Evolutionary conservation across 306 rosid species (phyloP).

Genomic region (Boehmeria nivea): DNA sequence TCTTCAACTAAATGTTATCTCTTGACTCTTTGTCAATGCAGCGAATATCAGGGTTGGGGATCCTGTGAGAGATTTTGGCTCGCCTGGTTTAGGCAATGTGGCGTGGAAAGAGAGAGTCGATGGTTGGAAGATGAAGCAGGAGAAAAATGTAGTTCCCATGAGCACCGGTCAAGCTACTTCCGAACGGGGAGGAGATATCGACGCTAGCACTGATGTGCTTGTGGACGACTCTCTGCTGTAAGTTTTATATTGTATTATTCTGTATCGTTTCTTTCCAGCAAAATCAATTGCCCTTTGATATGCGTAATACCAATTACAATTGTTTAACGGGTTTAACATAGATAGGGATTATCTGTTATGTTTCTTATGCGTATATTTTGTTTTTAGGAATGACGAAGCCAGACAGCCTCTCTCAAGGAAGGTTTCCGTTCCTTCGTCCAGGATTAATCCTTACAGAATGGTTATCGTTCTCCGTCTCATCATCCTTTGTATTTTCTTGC

Average conservation of each 20-base stretch:
- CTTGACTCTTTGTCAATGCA: conserved; percentile 22
- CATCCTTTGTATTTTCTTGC: conserved; percentile 81
- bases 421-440: conserved; percentile 90
- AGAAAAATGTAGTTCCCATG: conserved; percentile 74
- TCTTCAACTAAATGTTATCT: not conserved
- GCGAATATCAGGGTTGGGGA: conserved; percentile 73
- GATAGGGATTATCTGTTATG: conserved; percentile 4
- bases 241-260: conserved; percentile 8
- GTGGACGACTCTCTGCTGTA: conserved; percentile 84
- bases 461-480: conserved; percentile 83
- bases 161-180: conserved; percentile 88
- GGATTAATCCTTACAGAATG: conserved; percentile 88
- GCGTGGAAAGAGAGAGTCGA: conserved; percentile 99
- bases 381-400: conserved; percentile 85
- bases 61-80: conserved; percentile 46
- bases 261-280: too few relatives aligned
- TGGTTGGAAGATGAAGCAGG: conserved; percentile 99
- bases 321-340: not conserved
- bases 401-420: conserved; percentile 94
- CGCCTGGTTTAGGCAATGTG: conserved; percentile 74
- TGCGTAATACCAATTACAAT: too few relatives aligned
- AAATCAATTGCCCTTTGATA: not conserved
- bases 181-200: conserved; percentile 93
- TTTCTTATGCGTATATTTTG: conserved; percentile 9
- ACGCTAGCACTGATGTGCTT: conserved; percentile 87